Evolutionary conservation across 1,284 basidiomycete genomes (phyloP), one percentile per base, ranked within the genome.

Genomic region (Xanthoconium separans): DNA sequence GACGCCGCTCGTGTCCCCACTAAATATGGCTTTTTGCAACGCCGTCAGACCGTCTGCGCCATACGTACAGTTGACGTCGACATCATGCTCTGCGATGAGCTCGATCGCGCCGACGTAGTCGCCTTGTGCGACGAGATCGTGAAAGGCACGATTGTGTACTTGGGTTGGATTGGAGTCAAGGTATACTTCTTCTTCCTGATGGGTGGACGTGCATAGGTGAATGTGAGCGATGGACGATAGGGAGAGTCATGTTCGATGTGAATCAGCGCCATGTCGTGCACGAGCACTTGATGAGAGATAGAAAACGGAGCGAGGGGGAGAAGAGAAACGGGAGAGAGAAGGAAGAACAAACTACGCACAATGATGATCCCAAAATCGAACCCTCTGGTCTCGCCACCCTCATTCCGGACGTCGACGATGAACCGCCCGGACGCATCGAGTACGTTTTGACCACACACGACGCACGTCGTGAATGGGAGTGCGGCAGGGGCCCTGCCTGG

Each of bases 331-430:
- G 34, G 18, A 24, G 11, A 20, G n/a, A 22, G 15, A n/a, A 36
- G 10, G 22, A 22, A 31, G 13, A 11, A 27, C 20, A 16, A 27
- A 13, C 20, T 16, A 66, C 66, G 60, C 47, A 68, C 64, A 42
- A 68, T 50, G 16, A 66, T 65, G 48, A 48, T 50, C 8, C 66
- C 60, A 34, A 65, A 68, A 57, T 68, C 60, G 37, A 68, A 66
- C 18, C 56, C 54, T 12, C 15, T 56, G 1, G 64, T 65, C 24
- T 58, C 54, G 6, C 64, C 64, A 11, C 64, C 64, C 36, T 65
- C 65, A 44, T 65, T 65, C 42, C 52, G 58, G 24, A 65, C 55
- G 40, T 65, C 62, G 40, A 68, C 60, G 44, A 68, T 7, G 54
- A 66, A 53, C 22, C 57, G 56, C 10, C 64, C 62, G 3, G 40